Percentiles rank a stretch among this genome's conserved stretches.
Conservation (phyloP, 1,139 yeast genomes). For the Pneumocystis carinii region DNA sequence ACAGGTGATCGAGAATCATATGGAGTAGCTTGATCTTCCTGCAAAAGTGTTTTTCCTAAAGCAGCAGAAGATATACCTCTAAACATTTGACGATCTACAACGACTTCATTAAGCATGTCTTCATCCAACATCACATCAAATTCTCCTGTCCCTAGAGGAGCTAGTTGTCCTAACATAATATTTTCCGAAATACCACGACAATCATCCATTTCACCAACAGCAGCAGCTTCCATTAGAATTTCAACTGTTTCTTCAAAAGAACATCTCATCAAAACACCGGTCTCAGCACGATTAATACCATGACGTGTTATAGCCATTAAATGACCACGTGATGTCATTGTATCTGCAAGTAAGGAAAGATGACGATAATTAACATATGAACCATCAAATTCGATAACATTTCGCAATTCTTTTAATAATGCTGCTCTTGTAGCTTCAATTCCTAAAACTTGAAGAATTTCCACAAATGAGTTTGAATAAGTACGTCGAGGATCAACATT, state of each 20-base stretch:
- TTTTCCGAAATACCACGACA: slow-evolving; percentile 98
- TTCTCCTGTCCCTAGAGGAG: slow-evolving; percentile 97
- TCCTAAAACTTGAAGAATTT: slow-evolving; percentile 86
- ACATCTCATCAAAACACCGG: slow-evolving; percentile 98
- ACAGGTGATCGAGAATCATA: slow-evolving; percentile 71
- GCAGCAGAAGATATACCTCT: slow-evolving; percentile 10
- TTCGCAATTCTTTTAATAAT: slow-evolving; percentile 78
- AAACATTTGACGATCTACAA: slow-evolving; percentile 26
- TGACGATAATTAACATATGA: slow-evolving; percentile 97
- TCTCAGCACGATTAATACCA: slow-evolving; percentile 96
- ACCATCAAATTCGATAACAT: slow-evolving; percentile 98
- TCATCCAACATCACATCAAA: slow-evolving; percentile 94
- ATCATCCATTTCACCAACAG: slow-evolving; percentile 92
- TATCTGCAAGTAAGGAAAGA: slow-evolving; percentile 92
- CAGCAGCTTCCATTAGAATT: slow-evolving; percentile 93
- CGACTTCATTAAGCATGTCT: slow-evolving; percentile 57
- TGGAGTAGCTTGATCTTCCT: slow-evolving; percentile 77
- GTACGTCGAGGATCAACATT: slow-evolving; percentile 88
- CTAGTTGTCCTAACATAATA: slow-evolving; percentile 94
- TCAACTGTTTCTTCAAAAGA: slow-evolving; percentile 99
- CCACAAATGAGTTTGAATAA: slow-evolving; percentile 92
- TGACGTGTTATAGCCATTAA: slow-evolving; percentile 98
- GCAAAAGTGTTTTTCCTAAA: slow-evolving; percentile 29
- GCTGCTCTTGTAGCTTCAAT: slow-evolving; percentile 97
- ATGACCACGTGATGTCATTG: slow-evolving; percentile 97